Percentiles rank a stretch among this genome's conserved stretches.
These are phyloP conservation scores for sunflower (Helianthus annuus) DNA, from an alignment of 129 eudicot genomes.

Conservation along the genomic window HanXRQr2.0-SUNRISE NC_035433.2:5496141-5496640, in stretches of 20 bases:
- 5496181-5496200: conserved; percentile 46
- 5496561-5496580: neutral
- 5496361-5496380: neutral
- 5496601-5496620: neutral
- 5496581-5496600: neutral
- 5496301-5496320: neutral
- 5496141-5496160: conserved; percentile 30
- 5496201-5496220: conserved; percentile 49
- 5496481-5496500: neutral
- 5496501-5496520: neutral
- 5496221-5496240: conserved; percentile 26
- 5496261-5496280: conserved; percentile 25
- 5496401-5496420: neutral
- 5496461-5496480: neutral
- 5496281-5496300: neutral
- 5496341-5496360: neutral
- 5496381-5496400: neutral
- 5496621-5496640: neutral
- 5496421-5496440: neutral
- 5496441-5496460: neutral
- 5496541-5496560: neutral
- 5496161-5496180: conserved; percentile 31
- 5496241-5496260: neutral
- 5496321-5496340: conserved; percentile 15
- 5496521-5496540: neutral